These are phyloP conservation scores for Coniochaeta sp. DNA, from an alignment of 2,329 filamentous ascomycete species.

Conservation along the genomic window DNA sequence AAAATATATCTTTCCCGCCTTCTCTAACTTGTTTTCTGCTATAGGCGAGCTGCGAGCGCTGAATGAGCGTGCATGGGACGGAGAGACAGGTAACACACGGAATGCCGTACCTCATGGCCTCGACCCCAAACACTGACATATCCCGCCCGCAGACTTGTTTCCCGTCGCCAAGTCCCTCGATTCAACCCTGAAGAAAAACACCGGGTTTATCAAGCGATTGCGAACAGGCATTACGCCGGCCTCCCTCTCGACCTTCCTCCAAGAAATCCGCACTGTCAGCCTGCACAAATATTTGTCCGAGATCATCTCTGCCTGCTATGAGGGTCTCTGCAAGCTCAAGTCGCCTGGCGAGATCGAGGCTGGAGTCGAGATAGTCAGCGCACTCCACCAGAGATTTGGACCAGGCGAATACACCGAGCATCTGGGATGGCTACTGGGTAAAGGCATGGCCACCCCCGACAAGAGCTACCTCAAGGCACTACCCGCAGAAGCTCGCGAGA, in stretches of 20 bases:
- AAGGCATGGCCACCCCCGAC: constrained; percentile 85
- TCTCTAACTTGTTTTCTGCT: constrained; percentile 16
- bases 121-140: constrained; percentile 6
- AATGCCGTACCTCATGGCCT: background rate
- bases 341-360: constrained; percentile 85
- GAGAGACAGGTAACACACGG: constrained; percentile 63
- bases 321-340: constrained; percentile 88
- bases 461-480: constrained; percentile 74
- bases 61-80: constrained; percentile 83
- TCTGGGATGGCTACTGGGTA: constrained; percentile 85
- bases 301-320: constrained; percentile 91
- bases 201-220: constrained; percentile 92
- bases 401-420: constrained; percentile 85
- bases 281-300: constrained; percentile 96
- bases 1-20: background rate
- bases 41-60: constrained; percentile 83
- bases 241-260: constrained; percentile 74
- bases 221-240: constrained; percentile 80
- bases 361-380: constrained; percentile 86
- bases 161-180: constrained; percentile 74
- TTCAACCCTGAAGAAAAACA: constrained; percentile 96
- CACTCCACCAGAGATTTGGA: constrained; percentile 92
- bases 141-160: constrained; percentile 59
- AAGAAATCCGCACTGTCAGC: constrained; percentile 84
- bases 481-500: constrained; percentile 75